phyloP scores from a whole-genome alignment of 2,329 filamentous ascomycete species.

The Claviceps citrina region DNA sequence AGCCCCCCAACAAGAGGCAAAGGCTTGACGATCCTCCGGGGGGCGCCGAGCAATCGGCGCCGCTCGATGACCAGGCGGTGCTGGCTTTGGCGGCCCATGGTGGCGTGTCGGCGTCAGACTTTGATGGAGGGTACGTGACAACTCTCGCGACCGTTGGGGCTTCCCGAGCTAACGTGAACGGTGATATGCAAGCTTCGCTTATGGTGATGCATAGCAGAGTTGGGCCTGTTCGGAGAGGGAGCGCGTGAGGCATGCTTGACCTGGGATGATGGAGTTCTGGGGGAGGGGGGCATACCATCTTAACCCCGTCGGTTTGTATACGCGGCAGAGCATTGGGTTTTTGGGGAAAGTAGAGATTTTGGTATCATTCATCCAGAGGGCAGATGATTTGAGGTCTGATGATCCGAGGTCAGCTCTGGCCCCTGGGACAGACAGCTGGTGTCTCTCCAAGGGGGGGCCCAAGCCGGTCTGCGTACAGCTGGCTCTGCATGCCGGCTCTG shows the following conservation, averaged over 20 bases:
- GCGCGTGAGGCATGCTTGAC: not conserved
- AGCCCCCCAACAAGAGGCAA: constrained; percentile 26
- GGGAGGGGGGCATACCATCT: too few species aligned
- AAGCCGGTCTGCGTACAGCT: not conserved
- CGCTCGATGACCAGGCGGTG: constrained; percentile 33
- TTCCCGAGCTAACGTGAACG: not conserved
- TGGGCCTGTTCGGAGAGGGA: not conserved
- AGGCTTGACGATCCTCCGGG: constrained; percentile 21
- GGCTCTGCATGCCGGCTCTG: not conserved
- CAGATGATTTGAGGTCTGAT: not conserved
- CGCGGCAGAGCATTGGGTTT: not conserved
- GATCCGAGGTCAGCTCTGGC: too few species aligned
- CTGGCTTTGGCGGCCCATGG: constrained; percentile 31
- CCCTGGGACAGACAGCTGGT: not conserved
- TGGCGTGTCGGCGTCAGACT: constrained; percentile 22
- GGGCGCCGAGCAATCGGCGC: constrained; percentile 14
- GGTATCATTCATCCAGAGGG: too few species aligned
- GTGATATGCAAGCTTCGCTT: constrained; percentile 15
- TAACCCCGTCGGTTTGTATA: not conserved
- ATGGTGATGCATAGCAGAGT: constrained; percentile 22
- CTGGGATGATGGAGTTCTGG: not conserved
- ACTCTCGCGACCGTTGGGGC: not conserved
- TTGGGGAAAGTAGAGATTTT: too few species aligned
- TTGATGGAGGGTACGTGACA: constrained; percentile 26
- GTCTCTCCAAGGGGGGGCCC: too few species aligned